Percentiles rank a stretch among this genome's conserved stretches.
These are phyloP conservation scores for Podaxis sp. DNA, from an alignment of 768 basidiomycete species.

Conservation along the genomic window DNA sequence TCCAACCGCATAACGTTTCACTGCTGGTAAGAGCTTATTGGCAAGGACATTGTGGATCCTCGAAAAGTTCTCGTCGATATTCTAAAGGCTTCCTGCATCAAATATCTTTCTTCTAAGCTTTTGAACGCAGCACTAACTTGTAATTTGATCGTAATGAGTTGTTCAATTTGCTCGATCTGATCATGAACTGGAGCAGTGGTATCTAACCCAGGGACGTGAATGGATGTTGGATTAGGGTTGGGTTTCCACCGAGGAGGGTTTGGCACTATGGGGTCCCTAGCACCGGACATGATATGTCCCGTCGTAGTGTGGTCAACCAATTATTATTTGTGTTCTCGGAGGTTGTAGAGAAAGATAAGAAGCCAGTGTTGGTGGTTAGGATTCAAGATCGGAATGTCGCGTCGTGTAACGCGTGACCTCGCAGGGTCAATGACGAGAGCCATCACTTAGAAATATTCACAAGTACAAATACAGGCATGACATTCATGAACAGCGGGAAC, in stretches of 20 bases:
- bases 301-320: neutral
- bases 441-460: no score
- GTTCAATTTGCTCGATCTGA: conserved; percentile 95
- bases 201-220: conserved; percentile 73
- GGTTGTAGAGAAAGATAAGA: neutral
- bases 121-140: conserved; percentile 50
- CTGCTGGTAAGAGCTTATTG: conserved; percentile 77
- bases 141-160: conserved; percentile 88
- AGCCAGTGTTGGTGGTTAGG: neutral
- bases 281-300: conserved; percentile 25
- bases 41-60: conserved; percentile 85
- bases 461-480: neutral
- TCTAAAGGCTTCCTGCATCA: conserved; percentile 40
- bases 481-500: no score
- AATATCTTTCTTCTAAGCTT: neutral
- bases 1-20: conserved; percentile 86
- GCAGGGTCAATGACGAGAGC: neutral
- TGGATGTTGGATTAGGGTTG: conserved; percentile 58
- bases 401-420: neutral
- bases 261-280: conserved; percentile 43
- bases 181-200: conserved; percentile 65
- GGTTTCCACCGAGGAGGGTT: conserved; percentile 71
- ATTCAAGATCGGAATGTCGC: neutral
- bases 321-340: neutral
- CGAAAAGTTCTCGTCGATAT: conserved; percentile 92